Evolutionary conservation across 1,139 yeast species (phyloP), one percentile per base, ranked within the genome.

Genomic region (Spathaspora sp.): DNA sequence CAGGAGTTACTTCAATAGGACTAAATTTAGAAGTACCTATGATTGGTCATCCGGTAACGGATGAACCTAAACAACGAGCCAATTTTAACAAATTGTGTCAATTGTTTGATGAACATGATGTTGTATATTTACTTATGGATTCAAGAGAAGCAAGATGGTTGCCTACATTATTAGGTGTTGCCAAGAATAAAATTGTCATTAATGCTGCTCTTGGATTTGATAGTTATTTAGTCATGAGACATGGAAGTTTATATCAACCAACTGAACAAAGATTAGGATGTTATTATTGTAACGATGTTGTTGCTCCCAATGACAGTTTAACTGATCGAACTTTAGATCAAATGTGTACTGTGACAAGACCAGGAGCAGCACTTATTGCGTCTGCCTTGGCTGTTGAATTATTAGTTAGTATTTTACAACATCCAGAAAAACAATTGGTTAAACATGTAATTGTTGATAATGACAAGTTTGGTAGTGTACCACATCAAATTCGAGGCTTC

Each of bases 341-440:
- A 63, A 93, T 93, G 97, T 93, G 99, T 61, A 93, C 99, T 0
- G 99, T 93, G 1, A 93, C 99, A 0, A 72, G 99, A 40, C 99
- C 99, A 0, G 99, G 99, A 0, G 91, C 86, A 0, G 96, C 99
- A 0, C 70, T 87, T 58, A 70, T 89, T 65, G 98, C 99, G 0
- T 80, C 96, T 0, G 82, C 97, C 0, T 69, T 84, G 39, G 96
- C 96, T 0, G 96, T 89, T 0, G 99, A 93, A 60, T 67, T 95
- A 10, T 63, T 89, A 52, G 86, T 89, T 0, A 82, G 96, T 0
- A 56, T 88, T 0, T 60, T 89, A 40, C 98, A 93, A 61, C 86
- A 84, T 55, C 81, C 82, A 0, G 60, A 68, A 3, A 70, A 70
- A 31, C 78, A 76, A 11, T 57, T 63, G 29, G 86, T 87, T 0